phyloP scores from a whole-genome alignment of 2,329 filamentous ascomycete species.

The Aureobasidium leucospermi region DNA sequence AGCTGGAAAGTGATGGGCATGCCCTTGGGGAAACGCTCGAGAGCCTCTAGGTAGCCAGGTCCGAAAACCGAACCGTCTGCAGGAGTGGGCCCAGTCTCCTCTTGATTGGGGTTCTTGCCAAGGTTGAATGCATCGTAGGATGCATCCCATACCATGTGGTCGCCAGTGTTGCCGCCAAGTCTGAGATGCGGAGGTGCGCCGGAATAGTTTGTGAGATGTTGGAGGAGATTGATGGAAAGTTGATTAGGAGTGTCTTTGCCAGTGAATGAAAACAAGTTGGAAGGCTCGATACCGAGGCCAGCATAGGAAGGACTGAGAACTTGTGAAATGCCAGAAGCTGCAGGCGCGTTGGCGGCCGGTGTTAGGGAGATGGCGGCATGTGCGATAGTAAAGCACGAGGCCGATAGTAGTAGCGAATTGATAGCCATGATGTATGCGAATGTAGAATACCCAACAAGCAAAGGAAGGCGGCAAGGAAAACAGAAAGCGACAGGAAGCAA shows the following conservation, averaged over 20 bases:
- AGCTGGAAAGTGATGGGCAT: conserved; percentile 45
- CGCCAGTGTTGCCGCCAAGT: conserved; percentile 45
- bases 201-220: conserved; percentile 43
- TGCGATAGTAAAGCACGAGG: conserved; percentile 3
- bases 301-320: conserved; percentile 39
- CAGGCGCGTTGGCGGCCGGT: conserved; percentile 23
- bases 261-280: conserved; percentile 46
- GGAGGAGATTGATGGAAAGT: conserved; percentile 41
- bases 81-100: conserved; percentile 35
- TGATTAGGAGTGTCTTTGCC: conserved; percentile 36
- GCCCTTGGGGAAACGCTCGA: conserved; percentile 43
- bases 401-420: conserved; percentile 8
- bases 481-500: conserved; percentile 8
- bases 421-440: conserved; percentile 11
- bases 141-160: conserved; percentile 41
- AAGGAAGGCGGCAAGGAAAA: conserved; percentile 1
- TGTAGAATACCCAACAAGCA: conserved; percentile 2
- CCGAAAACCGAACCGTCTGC: conserved; percentile 42
- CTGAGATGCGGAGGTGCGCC: conserved; percentile 43
- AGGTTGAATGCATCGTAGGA: conserved; percentile 29
- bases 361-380: conserved; percentile 25
- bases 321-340: conserved; percentile 25
- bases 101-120: conserved; percentile 26
- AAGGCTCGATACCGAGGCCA: conserved; percentile 47
- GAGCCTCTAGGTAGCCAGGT: conserved; percentile 38